These are phyloP conservation scores for Allomyces macrogynus DNA, from an alignment of 192 early-diverging fungal species.

Conservation along the genomic window DNA sequence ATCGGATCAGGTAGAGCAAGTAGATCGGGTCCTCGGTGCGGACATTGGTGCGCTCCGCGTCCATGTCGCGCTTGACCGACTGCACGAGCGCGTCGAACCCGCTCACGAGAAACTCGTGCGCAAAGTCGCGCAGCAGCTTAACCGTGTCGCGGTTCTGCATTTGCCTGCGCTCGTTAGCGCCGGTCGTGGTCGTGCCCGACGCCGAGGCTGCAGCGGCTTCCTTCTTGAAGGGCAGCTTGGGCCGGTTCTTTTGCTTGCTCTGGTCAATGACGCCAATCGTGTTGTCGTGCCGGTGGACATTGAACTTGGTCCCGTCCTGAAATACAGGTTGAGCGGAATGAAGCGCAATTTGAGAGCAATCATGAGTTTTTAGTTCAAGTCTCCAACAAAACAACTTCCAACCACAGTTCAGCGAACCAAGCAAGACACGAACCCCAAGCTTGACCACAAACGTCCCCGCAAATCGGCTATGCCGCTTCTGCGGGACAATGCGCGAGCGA, in stretches of 20 bases:
- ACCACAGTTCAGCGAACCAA: too few species aligned
- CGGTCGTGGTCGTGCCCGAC: not conserved
- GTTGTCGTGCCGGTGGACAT: not conserved
- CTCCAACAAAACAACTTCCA: too few species aligned
- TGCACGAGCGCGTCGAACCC: conserved; percentile 3
- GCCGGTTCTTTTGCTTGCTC: not conserved
- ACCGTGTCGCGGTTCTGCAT: not conserved
- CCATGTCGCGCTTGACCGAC: conserved; percentile 8
- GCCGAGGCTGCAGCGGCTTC: too few species aligned
- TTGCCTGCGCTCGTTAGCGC: not conserved
- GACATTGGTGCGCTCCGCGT: conserved; percentile 4
- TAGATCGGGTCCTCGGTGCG: conserved; percentile 3
- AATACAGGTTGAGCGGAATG: too few species aligned
- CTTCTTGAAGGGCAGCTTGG: not conserved
- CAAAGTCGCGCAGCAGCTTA: not conserved
- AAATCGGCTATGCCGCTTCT: not conserved
- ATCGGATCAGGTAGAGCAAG: conserved; percentile 1
- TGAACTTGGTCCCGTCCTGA: too few species aligned
- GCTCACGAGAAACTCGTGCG: conserved; percentile 5
- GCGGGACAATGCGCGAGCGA: not conserved
- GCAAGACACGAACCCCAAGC: not conserved
- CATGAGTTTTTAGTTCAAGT: too few species aligned
- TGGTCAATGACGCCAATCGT: not conserved
- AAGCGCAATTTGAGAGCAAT: too few species aligned
- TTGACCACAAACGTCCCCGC: not conserved